Evolutionary conservation across 2,329 filamentous ascomycete species (phyloP).

Genomic region (Apiospora koreana): DNA sequence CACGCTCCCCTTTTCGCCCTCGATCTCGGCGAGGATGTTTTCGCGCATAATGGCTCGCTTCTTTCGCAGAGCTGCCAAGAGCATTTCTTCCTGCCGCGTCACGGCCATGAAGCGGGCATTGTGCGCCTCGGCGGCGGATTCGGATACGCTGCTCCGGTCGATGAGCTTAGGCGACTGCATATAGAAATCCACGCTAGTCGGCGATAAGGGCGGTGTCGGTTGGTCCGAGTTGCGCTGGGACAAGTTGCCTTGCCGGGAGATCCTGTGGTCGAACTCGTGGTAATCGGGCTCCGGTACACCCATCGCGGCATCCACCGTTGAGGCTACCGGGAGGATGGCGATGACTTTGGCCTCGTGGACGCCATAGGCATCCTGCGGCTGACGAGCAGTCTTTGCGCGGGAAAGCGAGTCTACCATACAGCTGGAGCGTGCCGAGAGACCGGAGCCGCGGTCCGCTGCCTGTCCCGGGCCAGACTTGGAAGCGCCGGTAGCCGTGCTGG

Average conservation of each 20-base stretch:
- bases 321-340: conserved; percentile 36
- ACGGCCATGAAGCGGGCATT: conserved; percentile 56
- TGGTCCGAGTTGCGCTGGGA: conserved; percentile 36
- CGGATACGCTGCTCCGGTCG: conserved; percentile 19
- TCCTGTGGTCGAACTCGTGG: conserved; percentile 1
- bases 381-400: conserved; percentile 20
- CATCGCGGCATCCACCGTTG: conserved; percentile 26
- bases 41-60: conserved; percentile 59
- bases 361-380: conserved; percentile 31
- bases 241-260: background rate
- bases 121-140: conserved; percentile 24
- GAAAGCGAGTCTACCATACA: conserved; percentile 37
- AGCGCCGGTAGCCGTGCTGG: background rate
- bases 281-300: conserved; percentile 17
- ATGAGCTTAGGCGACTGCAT: conserved; percentile 42
- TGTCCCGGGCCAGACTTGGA: background rate
- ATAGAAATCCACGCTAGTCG: conserved; percentile 52
- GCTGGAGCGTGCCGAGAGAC: conserved; percentile 37
- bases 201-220: conserved; percentile 53
- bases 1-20: conserved; percentile 33
- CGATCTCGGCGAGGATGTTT: conserved; percentile 44
- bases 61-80: conserved; percentile 56
- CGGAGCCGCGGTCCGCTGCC: background rate
- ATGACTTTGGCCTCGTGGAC: conserved; percentile 43
- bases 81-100: conserved; percentile 59